Evolutionary conservation across 1,139 yeast genomes (phyloP), one percentile per base, ranked within the genome.

Genomic region (Taphrina communis): DNA sequence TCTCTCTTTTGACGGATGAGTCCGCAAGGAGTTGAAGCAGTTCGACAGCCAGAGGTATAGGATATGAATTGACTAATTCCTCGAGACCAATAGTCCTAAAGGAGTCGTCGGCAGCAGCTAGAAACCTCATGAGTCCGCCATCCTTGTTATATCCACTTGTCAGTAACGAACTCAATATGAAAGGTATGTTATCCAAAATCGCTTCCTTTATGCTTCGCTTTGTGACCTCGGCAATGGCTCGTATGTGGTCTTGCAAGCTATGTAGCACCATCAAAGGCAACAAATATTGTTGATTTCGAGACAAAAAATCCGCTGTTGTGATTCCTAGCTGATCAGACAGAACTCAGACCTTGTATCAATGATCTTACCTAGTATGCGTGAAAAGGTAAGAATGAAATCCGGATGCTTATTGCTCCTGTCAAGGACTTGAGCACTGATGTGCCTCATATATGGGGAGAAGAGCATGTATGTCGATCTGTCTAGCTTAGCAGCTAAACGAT

Each of bases 321-420:
- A 91, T 84, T 0, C 87, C 89, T 42, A 91, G 80, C 6, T 91
- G 80, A 53, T 86, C 86, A 6, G 93, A 94, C 80, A 71, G 84
- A 83, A 31, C 81, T 81, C 48, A 90, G 81, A 69, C 89, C 80
- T n/a, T 81, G 79, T 0, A 87, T 85, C 65, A 84, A 36, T 85
- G 2, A 77, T 78, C 56, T 84, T 75, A 66, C 82, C 81, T 71
- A 86, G 86, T 1, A 90, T 86, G 17, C 90, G 81, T 61, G 84
- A 82, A 66, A 87, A 63, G 9, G 51, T 41, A 46, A 19, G 35
- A 7, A 63, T 53, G n/a, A 63, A 51, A 42, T 55, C 84, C 6
- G 52, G 94, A 84, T n/a, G 92, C 81, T 65, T 89, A 84, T 0
- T 95, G 90, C 75, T 94, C 82, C 72, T 86, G 89, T 0, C 97